phyloP scores from a whole-genome alignment of 805 yeast genomes.

The Saccharomycopsis fibuligera region DNA sequence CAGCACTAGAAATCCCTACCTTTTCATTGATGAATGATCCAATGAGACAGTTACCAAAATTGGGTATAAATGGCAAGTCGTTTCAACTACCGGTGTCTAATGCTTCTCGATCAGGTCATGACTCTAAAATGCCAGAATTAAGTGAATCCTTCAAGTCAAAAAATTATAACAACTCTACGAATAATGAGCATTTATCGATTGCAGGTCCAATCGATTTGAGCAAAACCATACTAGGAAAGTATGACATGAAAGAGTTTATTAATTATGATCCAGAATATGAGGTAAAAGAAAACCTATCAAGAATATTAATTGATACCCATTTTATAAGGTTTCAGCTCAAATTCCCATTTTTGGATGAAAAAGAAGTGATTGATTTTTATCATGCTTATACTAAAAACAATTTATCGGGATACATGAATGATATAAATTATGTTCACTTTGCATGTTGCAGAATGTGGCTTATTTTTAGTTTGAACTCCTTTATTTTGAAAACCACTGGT shows the following conservation, averaged over 20 bases:
- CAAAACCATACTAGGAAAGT: conserved; percentile 39
- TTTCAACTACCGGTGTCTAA: neutral
- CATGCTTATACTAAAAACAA: conserved; percentile 38
- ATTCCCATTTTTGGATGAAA: conserved; percentile 49
- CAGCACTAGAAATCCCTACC: conserved; percentile 18
- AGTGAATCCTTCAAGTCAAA: neutral
- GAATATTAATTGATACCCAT: conserved; percentile 48
- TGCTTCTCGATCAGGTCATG: neutral
- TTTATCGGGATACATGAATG: conserved; percentile 30
- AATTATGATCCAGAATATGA: conserved; percentile 45
- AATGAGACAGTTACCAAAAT: conserved; percentile 20
- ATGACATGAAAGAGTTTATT: conserved; percentile 41
- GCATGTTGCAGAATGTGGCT: conserved; percentile 52
- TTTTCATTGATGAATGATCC: conserved; percentile 22
- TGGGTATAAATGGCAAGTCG: conserved; percentile 11
- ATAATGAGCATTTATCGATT: neutral
- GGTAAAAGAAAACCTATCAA: conserved; percentile 42
- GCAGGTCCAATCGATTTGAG: conserved; percentile 34
- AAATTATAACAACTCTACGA: neutral
- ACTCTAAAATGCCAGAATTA: neutral
- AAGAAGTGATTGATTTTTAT: conserved; percentile 45
- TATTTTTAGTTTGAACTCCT: conserved; percentile 45
- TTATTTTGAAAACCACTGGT: conserved; percentile 49
- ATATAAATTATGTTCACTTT: conserved; percentile 42
- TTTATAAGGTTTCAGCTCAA: conserved; percentile 51